Evolutionary conservation across 176 grass and related monocot genomes (phyloP).

Genomic region (Lolium perenne): DNA sequence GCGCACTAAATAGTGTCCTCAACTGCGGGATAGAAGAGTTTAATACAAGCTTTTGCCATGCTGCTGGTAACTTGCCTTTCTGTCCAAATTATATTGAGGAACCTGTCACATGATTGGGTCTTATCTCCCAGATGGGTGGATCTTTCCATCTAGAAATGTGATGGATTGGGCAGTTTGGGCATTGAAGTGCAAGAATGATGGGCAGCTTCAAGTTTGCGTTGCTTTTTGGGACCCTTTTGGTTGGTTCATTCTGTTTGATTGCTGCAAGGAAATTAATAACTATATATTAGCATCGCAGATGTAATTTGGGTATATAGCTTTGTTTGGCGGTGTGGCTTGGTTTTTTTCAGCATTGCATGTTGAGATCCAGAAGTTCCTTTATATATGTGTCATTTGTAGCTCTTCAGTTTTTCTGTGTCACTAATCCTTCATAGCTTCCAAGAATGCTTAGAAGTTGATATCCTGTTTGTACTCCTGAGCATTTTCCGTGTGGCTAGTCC

Average conservation of each 20-base stretch:
- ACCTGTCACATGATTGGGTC: not conserved
- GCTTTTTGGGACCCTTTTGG: constrained; percentile 36
- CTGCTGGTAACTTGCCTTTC: constrained; percentile 26
- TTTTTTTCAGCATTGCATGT: constrained; percentile 38
- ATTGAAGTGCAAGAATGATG: constrained; percentile 27
- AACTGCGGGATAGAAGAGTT: constrained; percentile 7
- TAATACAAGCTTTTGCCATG: constrained; percentile 33
- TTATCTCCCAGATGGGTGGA: constrained; percentile 7
- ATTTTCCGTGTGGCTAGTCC: constrained; percentile 22
- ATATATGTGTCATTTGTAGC: not conserved
- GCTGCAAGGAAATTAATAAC: constrained; percentile 31
- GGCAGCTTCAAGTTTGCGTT: constrained; percentile 23
- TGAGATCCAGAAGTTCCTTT: constrained; percentile 23
- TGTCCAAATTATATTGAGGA: constrained; percentile 28
- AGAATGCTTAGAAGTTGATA: not conserved
- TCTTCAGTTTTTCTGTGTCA: not conserved
- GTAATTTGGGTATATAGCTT: constrained; percentile 27
- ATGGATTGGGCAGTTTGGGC: constrained; percentile 11
- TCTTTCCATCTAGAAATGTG: constrained; percentile 39
- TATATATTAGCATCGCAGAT: constrained; percentile 20
- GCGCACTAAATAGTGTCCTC: not conserved
- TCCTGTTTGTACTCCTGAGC: constrained; percentile 2
- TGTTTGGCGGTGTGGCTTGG: constrained; percentile 4
- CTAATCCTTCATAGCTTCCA: constrained; percentile 13
- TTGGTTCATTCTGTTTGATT: constrained; percentile 32